Evolutionary conservation across 371 early-diverging fungal genomes (phyloP).

Genomic region (Circinella umbellata): DNA sequence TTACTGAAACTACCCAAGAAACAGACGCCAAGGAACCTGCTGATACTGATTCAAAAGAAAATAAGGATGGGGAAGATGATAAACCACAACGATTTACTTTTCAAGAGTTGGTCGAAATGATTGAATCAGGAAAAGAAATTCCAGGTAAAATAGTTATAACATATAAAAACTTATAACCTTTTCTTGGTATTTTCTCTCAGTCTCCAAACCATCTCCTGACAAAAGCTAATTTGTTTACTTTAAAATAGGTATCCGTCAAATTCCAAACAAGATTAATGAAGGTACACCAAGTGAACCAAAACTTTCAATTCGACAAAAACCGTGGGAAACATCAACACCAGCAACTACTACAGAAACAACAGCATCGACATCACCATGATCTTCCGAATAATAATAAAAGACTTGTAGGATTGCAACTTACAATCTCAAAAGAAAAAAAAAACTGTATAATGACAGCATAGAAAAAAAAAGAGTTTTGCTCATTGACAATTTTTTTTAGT

Average conservation of each 20-base stretch:
- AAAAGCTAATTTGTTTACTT: no score
- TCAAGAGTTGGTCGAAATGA: slow-evolving; percentile 57
- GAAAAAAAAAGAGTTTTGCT: no score
- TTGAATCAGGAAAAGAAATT: slow-evolving; percentile 54
- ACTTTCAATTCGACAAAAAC: slow-evolving; percentile 48
- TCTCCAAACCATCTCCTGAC: background rate
- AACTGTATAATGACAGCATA: no score
- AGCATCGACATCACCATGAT: background rate
- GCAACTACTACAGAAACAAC: slow-evolving; percentile 11
- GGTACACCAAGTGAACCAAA: slow-evolving; percentile 52
- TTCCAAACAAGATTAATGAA: slow-evolving; percentile 58
- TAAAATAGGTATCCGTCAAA: slow-evolving; percentile 52
- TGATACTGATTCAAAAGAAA: background rate
- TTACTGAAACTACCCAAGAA: background rate
- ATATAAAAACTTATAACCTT: background rate
- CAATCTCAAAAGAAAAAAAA: background rate
- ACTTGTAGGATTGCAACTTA: background rate
- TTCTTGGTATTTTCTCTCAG: background rate
- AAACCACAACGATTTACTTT: slow-evolving; percentile 36
- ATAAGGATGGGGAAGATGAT: slow-evolving; percentile 2
- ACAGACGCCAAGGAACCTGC: background rate
- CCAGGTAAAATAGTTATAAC: slow-evolving; percentile 42
- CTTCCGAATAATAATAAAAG: background rate
- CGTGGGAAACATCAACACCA: slow-evolving; percentile 43
- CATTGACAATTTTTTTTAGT: no score